A percentile compares a stretch with the other conserved stretches of the same genome.
Evolutionary conservation across 805 yeast genomes (phyloP).

Genomic region (Myxozyma melibiosi): DNA sequence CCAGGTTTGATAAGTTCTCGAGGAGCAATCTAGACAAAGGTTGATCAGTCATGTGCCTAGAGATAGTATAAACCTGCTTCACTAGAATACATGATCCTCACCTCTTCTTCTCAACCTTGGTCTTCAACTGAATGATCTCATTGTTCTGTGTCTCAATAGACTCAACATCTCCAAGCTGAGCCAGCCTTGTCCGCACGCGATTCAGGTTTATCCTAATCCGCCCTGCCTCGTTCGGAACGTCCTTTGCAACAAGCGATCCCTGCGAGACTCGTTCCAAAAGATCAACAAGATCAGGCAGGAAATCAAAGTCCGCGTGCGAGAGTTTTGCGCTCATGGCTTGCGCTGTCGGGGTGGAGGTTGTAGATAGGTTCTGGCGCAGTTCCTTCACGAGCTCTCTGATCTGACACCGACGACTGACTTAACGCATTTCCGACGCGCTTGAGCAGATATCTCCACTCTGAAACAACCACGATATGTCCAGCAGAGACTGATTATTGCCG

Average conservation of each 20-base stretch:
- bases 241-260: conserved; percentile 21
- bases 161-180: neutral
- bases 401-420: no score
- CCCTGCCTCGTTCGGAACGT: conserved; percentile 25
- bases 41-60: neutral
- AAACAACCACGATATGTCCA: no score
- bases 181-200: conserved; percentile 9
- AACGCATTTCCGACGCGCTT: no score
- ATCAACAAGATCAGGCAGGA: conserved; percentile 24
- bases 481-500: no score
- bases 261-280: conserved; percentile 26
- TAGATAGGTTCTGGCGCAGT: no score
- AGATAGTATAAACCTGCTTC: no score
- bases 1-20: neutral
- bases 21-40: neutral
- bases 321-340: conserved; percentile 1
- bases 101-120: conserved; percentile 14
- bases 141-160: conserved; percentile 14
- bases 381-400: no score
- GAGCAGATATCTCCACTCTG: no score
- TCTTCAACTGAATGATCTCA: conserved; percentile 2
- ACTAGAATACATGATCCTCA: neutral
- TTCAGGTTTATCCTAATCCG: conserved; percentile 16
- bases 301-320: conserved; percentile 24
- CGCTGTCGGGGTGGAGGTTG: no score